Percentiles rank a stretch among this genome's conserved stretches.
phyloP scores from a whole-genome alignment of 1,284 basidiomycete genomes.

The Phellopilus nigrolimitatus region DNA sequence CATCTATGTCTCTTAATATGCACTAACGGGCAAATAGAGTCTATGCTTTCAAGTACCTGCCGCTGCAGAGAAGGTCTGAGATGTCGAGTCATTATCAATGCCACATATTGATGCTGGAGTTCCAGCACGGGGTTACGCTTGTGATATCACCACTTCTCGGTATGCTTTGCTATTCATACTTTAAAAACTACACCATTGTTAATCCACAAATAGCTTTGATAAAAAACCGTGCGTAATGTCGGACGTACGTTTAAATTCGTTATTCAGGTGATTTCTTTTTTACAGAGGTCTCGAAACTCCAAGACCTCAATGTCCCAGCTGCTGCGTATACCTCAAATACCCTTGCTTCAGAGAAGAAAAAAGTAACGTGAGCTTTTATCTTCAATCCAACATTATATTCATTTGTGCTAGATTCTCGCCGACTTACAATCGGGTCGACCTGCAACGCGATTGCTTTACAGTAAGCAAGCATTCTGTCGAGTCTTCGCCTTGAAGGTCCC shows the following conservation, averaged over 20 bases:
- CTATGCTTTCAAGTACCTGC: slow-evolving; percentile 88
- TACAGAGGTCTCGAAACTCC: slow-evolving; percentile 66
- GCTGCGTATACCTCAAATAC: slow-evolving; percentile 70
- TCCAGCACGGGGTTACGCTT: slow-evolving; percentile 66
- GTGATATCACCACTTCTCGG: slow-evolving; percentile 78
- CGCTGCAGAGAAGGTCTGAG: slow-evolving; percentile 53
- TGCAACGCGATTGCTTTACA: slow-evolving; percentile 63
- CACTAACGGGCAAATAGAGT: slow-evolving; percentile 40
- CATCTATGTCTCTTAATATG: background rate
- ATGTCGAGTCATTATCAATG: no score
- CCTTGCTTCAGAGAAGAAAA: slow-evolving; percentile 42
- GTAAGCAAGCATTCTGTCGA: slow-evolving; percentile 34
- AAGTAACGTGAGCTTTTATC: slow-evolving; percentile 34
- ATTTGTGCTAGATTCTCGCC: slow-evolving; percentile 46
- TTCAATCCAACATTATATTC: background rate
- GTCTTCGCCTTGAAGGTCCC: background rate
- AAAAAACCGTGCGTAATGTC: slow-evolving; percentile 61
- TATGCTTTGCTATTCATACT: slow-evolving; percentile 30
- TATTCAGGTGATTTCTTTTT: slow-evolving; percentile 6
- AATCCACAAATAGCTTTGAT: slow-evolving; percentile 58
- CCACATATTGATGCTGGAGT: background rate
- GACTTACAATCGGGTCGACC: slow-evolving; percentile 64
- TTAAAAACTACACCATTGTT: no score
- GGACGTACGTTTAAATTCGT: background rate
- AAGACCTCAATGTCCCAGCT: slow-evolving; percentile 50